These are phyloP conservation scores for Xylariaceae sp. DNA, from an alignment of 2,329 filamentous ascomycete genomes.

Conservation along the genomic window DNA sequence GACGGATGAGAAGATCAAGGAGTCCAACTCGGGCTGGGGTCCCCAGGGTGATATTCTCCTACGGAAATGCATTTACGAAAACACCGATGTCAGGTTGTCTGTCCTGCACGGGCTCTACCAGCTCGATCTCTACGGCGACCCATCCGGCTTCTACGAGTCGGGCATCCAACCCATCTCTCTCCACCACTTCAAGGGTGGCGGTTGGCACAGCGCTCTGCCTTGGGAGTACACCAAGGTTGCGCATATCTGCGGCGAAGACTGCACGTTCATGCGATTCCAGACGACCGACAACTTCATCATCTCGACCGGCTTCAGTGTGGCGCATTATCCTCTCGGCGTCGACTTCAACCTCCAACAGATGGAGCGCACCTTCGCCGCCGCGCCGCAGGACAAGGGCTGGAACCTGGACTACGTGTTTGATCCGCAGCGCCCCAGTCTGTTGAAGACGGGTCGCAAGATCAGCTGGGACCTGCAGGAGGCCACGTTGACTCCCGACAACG, in stretches of 20 bases:
- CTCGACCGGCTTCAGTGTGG: slow-evolving; percentile 55
- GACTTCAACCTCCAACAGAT: slow-evolving; percentile 45
- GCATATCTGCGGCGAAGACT: slow-evolving; percentile 56
- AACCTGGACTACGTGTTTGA: slow-evolving; percentile 48
- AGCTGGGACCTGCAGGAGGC: slow-evolving; percentile 51
- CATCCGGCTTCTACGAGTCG: slow-evolving; percentile 59
- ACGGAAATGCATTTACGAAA: slow-evolving; percentile 59
- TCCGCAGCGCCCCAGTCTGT: slow-evolving; percentile 42
- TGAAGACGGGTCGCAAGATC: slow-evolving; percentile 46
- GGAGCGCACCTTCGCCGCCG: slow-evolving; percentile 48
- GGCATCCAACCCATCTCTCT: slow-evolving; percentile 55
- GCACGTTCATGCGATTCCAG: slow-evolving; percentile 53
- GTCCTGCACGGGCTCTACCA: slow-evolving; percentile 55
- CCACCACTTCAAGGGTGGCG: slow-evolving; percentile 59
- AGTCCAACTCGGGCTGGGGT: slow-evolving; percentile 54
- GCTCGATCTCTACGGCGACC: slow-evolving; percentile 55
- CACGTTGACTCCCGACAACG: slow-evolving; percentile 41
- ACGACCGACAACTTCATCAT: slow-evolving; percentile 49
- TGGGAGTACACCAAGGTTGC: slow-evolving; percentile 53
- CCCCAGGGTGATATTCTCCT: slow-evolving; percentile 57
- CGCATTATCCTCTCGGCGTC: slow-evolving; percentile 49
- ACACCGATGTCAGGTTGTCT: slow-evolving; percentile 54
- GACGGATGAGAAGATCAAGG: slow-evolving; percentile 45
- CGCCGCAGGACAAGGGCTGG: slow-evolving; percentile 43
- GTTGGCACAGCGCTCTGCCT: slow-evolving; percentile 51